Evolutionary conservation across 2,329 filamentous ascomycete species (phyloP).

Genomic region (Graphilbum fragrans): DNA sequence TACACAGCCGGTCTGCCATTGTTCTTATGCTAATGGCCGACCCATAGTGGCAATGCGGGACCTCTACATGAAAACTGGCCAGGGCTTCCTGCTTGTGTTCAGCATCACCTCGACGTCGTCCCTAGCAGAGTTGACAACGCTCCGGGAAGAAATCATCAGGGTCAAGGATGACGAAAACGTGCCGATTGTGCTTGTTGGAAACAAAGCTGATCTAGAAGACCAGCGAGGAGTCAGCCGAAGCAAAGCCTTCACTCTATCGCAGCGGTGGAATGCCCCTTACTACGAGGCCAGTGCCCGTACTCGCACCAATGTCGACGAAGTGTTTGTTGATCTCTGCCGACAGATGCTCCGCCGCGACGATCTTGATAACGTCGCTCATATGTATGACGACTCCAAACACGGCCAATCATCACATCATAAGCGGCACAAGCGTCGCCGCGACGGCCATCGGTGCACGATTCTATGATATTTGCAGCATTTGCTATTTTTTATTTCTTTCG

Average conservation of each 20-base stretch:
- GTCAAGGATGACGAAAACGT: constrained; percentile 82
- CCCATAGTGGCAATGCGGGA: constrained; percentile 55
- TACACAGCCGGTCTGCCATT: neutral
- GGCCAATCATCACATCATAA: constrained; percentile 22
- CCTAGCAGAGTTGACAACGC: constrained; percentile 66
- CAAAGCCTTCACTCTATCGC: constrained; percentile 73
- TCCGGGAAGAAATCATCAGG: constrained; percentile 80
- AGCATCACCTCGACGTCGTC: constrained; percentile 79
- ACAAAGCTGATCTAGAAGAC: constrained; percentile 84
- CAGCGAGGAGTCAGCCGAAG: constrained; percentile 67
- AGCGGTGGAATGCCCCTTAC: constrained; percentile 79
- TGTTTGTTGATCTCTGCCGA: constrained; percentile 73
- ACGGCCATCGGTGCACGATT: constrained; percentile 28
- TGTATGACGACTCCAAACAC: constrained; percentile 26
- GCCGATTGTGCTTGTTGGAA: constrained; percentile 82
- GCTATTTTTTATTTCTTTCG: neutral
- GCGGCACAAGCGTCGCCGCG: constrained; percentile 17
- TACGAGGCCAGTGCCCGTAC: constrained; percentile 81
- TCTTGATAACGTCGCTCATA: constrained; percentile 21
- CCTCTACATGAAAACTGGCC: constrained; percentile 86
- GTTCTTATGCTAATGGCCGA: neutral
- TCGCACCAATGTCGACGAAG: constrained; percentile 79
- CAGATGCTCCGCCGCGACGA: constrained; percentile 72
- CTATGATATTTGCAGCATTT: constrained; percentile 19
- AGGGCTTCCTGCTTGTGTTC: constrained; percentile 85